These are phyloP conservation scores for Atractiella rhizophila DNA, from an alignment of 768 basidiomycete species.

Conservation along the genomic window DNA sequence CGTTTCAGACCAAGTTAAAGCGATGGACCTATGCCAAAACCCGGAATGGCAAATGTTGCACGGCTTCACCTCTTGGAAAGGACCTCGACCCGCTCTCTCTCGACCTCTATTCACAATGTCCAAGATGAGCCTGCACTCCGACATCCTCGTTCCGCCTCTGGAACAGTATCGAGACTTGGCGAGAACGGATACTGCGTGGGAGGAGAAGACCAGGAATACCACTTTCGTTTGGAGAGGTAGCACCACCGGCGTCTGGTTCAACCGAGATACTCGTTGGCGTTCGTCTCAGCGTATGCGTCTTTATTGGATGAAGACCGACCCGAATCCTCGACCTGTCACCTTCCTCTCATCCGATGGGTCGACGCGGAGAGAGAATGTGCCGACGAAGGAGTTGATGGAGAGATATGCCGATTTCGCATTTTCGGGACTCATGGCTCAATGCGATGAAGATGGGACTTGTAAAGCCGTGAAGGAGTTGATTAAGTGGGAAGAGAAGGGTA, in stretches of 20 bases:
- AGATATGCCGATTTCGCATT: constrained; percentile 16
- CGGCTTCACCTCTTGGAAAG: constrained; percentile 18
- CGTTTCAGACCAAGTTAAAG: constrained; percentile 18
- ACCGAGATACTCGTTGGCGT: constrained; percentile 26
- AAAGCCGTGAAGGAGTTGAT: constrained; percentile 11
- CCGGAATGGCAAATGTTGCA: constrained; percentile 21
- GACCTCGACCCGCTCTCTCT: constrained; percentile 14
- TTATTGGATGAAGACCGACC: constrained; percentile 23
- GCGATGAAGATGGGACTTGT: constrained; percentile 16
- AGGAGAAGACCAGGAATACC: constrained; percentile 48
- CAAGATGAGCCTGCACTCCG: constrained; percentile 55
- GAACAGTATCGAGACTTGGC: constrained; percentile 85
- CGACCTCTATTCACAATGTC: constrained; percentile 63
- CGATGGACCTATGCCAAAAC: constrained; percentile 23
- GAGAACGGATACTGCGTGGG: constrained; percentile 93
- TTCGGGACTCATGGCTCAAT: constrained; percentile 15
- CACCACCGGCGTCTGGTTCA: constrained; percentile 52
- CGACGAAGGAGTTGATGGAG: constrained; percentile 11
- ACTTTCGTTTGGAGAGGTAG: constrained; percentile 92
- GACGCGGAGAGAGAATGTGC: constrained; percentile 7
- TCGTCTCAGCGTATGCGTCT: constrained; percentile 26
- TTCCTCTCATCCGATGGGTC: constrained; percentile 16
- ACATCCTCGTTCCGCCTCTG: constrained; percentile 83
- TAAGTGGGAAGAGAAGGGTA: constrained; percentile 16
- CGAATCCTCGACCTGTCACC: no score